Conservation (phyloP, 306 rosid species). For the Betula pendula region DNA sequence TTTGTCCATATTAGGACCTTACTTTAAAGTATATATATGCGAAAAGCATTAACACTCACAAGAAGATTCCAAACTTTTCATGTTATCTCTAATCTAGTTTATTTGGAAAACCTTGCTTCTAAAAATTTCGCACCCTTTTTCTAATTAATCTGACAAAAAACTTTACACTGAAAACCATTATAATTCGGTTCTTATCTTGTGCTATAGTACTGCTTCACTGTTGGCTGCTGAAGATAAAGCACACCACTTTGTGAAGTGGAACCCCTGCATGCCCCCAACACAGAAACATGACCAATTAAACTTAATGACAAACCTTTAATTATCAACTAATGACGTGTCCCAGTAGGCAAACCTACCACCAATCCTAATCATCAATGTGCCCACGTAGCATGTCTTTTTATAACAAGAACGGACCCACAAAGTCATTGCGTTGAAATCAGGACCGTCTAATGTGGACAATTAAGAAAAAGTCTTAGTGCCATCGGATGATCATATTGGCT, state of each 20-base stretch:
- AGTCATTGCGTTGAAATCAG: background rate
- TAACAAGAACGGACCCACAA: constrained; percentile 4
- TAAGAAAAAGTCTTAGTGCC: constrained; percentile 13
- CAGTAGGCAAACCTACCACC: constrained; percentile 12
- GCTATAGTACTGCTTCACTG: constrained; percentile 1
- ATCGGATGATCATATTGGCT: constrained; percentile 1
- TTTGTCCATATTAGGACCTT: too few species aligned
- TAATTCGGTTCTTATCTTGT: background rate
- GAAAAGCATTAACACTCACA: too few species aligned
- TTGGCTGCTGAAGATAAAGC: constrained; percentile 12
- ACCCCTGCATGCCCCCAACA: constrained; percentile 17
- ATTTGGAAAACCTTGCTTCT: too few species aligned
- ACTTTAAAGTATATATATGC: too few species aligned
- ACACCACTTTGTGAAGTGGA: constrained; percentile 26
- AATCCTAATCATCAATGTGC: constrained; percentile 18
- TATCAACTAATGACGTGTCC: background rate
- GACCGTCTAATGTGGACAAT: constrained; percentile 30
- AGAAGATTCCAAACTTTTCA: too few species aligned
- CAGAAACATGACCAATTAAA: constrained; percentile 11
- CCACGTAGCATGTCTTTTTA: constrained; percentile 5
- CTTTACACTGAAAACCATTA: too few species aligned
- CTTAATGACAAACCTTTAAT: constrained; percentile 7
- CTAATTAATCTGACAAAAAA: too few species aligned
- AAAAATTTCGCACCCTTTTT: too few species aligned
- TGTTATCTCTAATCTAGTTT: too few species aligned